Evolutionary conservation across 2,329 filamentous ascomycete genomes (phyloP).

Genomic region (Podosphaera xanthii): DNA sequence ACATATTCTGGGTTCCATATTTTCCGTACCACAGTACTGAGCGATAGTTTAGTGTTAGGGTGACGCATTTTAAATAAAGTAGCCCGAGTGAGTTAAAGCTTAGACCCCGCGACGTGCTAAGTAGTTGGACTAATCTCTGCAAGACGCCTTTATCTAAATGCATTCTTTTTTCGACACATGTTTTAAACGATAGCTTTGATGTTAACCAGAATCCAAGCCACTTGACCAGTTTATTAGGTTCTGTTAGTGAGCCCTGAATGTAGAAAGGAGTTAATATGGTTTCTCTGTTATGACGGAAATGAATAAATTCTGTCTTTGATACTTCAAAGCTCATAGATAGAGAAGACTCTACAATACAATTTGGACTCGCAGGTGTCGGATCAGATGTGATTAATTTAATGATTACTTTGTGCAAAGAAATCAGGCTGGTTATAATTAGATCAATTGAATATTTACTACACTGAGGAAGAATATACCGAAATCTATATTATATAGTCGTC

Average conservation of each 20-base stretch:
- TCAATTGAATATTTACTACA: no score
- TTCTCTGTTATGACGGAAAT: background rate
- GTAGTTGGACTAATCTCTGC: background rate
- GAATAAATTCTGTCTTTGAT: background rate
- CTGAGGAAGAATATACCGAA: no score
- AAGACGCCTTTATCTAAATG: background rate
- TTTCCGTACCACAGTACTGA: background rate
- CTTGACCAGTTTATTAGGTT: background rate
- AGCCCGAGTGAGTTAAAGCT: background rate
- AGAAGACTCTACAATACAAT: background rate
- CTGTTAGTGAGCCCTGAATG: background rate
- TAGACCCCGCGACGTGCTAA: background rate
- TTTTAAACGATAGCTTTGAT: background rate
- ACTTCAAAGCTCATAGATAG: background rate
- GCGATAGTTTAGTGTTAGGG: background rate
- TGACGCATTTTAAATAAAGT: background rate
- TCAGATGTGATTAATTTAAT: no score
- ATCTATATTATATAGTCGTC: no score
- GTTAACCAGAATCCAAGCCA: background rate
- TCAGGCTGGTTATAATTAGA: no score
- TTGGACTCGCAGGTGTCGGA: no score
- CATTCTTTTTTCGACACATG: background rate
- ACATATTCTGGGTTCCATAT: background rate
- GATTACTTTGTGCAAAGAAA: no score
- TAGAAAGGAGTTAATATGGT: background rate